phyloP scores from a whole-genome alignment of 352 stramenopile species.

The Pythium periplocum region DNA sequence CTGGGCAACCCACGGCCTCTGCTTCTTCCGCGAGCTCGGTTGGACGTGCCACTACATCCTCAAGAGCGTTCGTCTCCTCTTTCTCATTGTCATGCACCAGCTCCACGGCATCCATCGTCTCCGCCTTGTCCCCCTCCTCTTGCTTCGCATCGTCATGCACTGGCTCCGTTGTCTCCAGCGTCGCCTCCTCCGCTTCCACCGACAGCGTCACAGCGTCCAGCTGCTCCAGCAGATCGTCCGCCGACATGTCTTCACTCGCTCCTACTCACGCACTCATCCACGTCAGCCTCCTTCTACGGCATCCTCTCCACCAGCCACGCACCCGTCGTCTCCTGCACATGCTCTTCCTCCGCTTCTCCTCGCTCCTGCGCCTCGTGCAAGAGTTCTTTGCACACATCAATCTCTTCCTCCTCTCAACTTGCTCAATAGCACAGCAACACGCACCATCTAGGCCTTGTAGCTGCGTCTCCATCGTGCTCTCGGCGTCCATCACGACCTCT shows the following conservation, averaged over 20 bases:
- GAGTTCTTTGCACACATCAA: slow-evolving; percentile 4
- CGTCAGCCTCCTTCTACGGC: no score
- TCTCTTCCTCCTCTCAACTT: no score
- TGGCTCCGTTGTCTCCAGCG: not conserved
- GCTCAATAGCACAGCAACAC: no score
- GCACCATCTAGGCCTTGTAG: slow-evolving; percentile 2
- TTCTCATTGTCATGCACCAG: not conserved
- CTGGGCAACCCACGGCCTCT: no score
- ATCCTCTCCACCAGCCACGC: not conserved
- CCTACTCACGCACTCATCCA: no score
- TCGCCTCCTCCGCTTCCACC: slow-evolving; percentile 3
- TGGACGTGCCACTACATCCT: not conserved
- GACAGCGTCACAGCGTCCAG: slow-evolving; percentile 14
- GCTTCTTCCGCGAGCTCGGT: no score
- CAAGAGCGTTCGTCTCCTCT: slow-evolving; percentile 2
- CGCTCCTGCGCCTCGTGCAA: slow-evolving; percentile 3
- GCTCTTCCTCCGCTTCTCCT: not conserved
- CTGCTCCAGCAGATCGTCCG: slow-evolving; percentile 10
- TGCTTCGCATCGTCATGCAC: not conserved
- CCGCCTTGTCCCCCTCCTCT: not conserved
- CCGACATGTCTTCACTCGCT: slow-evolving; percentile 2
- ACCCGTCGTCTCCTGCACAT: not conserved
- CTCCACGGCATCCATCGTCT: not conserved
- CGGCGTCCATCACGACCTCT: not conserved
- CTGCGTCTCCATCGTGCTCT: not conserved